Base-by-base conservation (phyloP, 257 asterid genomes). In the Salvia splendens region DNA sequence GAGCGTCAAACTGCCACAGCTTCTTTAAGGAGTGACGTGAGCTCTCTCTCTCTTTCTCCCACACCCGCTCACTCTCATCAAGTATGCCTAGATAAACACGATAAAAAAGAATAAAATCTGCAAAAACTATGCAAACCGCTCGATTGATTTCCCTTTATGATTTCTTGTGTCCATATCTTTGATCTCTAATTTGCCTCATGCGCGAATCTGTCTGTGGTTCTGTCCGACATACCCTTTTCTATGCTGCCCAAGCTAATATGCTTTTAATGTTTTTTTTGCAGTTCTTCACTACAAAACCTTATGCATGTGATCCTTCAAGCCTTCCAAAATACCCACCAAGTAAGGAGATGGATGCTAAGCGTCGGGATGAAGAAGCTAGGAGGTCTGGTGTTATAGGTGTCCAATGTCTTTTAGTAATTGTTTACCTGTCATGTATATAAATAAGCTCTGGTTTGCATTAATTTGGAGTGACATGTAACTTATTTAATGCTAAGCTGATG, bases 291-390 rank as follows among this genome's bases (percentile, higher is more conserved):
- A 82, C 82, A 9, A 59, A 69, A 59, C 91, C 91, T 41, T 75
- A 77, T 65, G 84, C 87, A 59, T 85, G 83, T 80, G 87, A 85
- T 69, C 87, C 86, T 71, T 82, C 77, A 17, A 80, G 75, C 75
- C 77, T 85, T 73, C 91, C 91, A 54, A 76, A 79, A 65, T 85
- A 80, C 65, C 87, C 84, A 53, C 86, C 91, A 32, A 76, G 83
- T 77, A 82, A 82, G 75, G 91, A 80, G 72, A 78, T 81, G 67
- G 81, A 82, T 75, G 80, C 78, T 45, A 76, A 80, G 74, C 62
- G 70, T 33, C 79, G 77, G 40, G 83, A 80, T 71, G 82, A 77
- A 70, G 82, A 80, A 75, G 69, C 83, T 12, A 73, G 76, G 72
- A 80, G 84, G 91, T 85, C 51, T 32, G 61, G 33, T 47, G 55